Conservation (phyloP, 2,329 filamentous ascomycete genomes). For the Xenosphaeropsis pyriputrescens region DNA sequence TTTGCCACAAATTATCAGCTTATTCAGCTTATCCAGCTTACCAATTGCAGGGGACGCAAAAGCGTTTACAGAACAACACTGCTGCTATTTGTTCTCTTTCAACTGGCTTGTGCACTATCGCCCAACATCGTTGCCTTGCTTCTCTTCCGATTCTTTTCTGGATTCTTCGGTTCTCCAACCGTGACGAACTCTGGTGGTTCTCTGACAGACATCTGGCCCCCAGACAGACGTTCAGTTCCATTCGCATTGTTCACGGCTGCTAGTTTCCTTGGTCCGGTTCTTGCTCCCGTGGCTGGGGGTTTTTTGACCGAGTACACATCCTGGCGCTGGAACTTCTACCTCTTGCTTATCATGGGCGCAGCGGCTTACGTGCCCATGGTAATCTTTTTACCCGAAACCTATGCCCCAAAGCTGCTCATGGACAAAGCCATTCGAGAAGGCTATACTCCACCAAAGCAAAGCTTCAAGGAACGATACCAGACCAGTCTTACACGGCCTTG, state of each 20-base stretch:
- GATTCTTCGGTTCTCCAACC: conserved; percentile 42
- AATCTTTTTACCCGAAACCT: conserved; percentile 41
- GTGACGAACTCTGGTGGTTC: conserved; percentile 46
- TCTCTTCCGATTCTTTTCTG: conserved; percentile 49
- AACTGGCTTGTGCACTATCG: conserved; percentile 20
- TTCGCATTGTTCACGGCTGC: conserved; percentile 47
- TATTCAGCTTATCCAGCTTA: conserved; percentile 58
- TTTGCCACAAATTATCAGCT: conserved; percentile 41
- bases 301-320: conserved; percentile 34
- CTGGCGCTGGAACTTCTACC: conserved; percentile 51
- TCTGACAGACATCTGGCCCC: conserved; percentile 40
- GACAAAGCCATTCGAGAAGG: conserved; percentile 33
- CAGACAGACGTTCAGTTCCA: conserved; percentile 34
- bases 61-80: conserved; percentile 46
- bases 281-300: conserved; percentile 49
- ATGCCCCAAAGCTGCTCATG: conserved; percentile 37
- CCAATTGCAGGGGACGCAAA: conserved; percentile 49
- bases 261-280: conserved; percentile 50
- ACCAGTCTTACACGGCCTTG: conserved; percentile 24
- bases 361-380: conserved; percentile 37
- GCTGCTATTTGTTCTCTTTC: conserved; percentile 31
- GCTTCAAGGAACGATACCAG: conserved; percentile 36
- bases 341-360: conserved; percentile 47
- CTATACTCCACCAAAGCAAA: conserved; percentile 31
- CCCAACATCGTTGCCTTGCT: conserved; percentile 41